Evolutionary conservation across 163 green algal genomes (phyloP), one percentile per base, ranked within the genome.

Genomic region (Dunaliella salina): DNA sequence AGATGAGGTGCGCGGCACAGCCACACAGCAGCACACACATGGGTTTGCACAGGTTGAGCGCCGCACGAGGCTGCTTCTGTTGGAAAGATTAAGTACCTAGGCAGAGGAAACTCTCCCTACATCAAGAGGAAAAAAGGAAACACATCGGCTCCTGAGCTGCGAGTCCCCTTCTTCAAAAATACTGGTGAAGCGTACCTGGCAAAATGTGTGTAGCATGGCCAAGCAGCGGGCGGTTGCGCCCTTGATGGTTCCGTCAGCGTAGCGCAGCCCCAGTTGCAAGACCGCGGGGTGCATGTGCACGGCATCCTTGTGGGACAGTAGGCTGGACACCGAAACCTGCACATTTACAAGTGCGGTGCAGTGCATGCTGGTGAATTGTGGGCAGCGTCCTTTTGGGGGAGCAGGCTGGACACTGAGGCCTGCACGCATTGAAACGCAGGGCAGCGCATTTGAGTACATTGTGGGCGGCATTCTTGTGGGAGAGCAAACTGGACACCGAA

Each of bases 191-290:
- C 75, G 22, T 79, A 94, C 91, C 91, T 94, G 89, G 83, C 88
- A 87, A n/a, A 99, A 91, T 26, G 93, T 92, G 50, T 94, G 82
- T 71, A 99, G 91, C 92, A 99, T 95, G 33, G 96, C 96, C 29
- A 97, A 86, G 86, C 94, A 96, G 80, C 97, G 93, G 26, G 93
- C 95, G 50, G 95, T 98, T 84, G 88, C 93, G 78, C 96, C 96
- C 3, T 80, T 89, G 75, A 98, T 91, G 75, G 83, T 93, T 57
- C 96, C 94, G 69, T 96, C 91, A 8, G 93, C 92, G 86, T 96
- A 98, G 0, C 87, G 83, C 86, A 97, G 87, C 30, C 94, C 96
- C 86, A 98, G 93, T 87, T 95, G 89, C 84, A 97, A 87, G 25
- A 97, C 90, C 0, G 88, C 90, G 17, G 95, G 94, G 80, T 96